Base-by-base conservation (phyloP, 1,284 basidiomycete genomes). In the Microstroma glucosiphilum region DNA sequence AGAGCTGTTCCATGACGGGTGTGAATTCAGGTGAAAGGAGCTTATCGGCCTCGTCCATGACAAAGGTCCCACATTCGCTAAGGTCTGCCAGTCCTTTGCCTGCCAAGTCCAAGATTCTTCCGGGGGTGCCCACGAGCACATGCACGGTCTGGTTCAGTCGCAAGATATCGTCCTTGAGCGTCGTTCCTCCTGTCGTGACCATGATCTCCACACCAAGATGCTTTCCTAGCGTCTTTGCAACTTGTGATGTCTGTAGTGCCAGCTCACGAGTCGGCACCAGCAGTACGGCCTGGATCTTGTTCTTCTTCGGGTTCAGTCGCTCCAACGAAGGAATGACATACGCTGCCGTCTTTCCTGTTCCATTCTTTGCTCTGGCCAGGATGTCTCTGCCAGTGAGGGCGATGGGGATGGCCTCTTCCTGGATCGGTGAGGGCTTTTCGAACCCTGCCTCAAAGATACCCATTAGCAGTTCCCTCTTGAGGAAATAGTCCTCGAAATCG, bases 171-270 rank as follows among this genome's bases (percentile, higher is more conserved):
- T 98, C 94, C 81, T 94, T 92, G 73, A 98, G 86, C 41, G 92
- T 96, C 6, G 94, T 98, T 43, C 96, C 94, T 67, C 96, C 96
- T 2, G 94, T 98, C 63, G 94, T 96, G 63, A 98, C 94, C 96
- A 98, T 98, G 81, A 98, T 90, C 82, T 98, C 90, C 46, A 92
- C 81, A 63, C 88, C 88, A 85, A 96, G 89, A 77, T 97, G 94
- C 80, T 96, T 96, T 62, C 93, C 93, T 59, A 98, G 86, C 21
- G 86, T 92, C 82, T 97, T 97, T 83, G 91, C 94, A 56, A 98
- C 94, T 82, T 98, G 94, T 51, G 90, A 88, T 19, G 94, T 98
- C 83, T 98, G 77, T 17, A 79, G 68, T 8, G 77, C 77, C 37
- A 79, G 67, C 67, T 79, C 77, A 60, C 77, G 73, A 8, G 77